Conservation (phyloP, 73 alveolate species). For the Paraurostyla sp. region DNA sequence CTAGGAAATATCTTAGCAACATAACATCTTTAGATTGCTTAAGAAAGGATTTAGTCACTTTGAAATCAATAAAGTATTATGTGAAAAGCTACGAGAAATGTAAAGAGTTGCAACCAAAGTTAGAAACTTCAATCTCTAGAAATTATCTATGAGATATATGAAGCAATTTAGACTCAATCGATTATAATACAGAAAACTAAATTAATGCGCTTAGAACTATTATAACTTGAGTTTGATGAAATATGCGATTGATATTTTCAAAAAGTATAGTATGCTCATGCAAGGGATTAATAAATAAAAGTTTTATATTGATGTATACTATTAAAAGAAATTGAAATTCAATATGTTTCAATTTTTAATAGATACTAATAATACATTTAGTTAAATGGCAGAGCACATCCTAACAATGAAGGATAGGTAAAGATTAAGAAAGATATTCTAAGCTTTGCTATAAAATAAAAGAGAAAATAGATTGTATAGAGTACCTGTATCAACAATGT, state of each 20-base stretch:
- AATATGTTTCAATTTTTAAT: neutral
- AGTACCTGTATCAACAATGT: neutral
- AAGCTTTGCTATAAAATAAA: neutral
- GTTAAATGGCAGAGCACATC: neutral
- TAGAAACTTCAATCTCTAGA: neutral
- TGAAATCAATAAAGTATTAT: neutral
- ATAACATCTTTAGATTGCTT: neutral
- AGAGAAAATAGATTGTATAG: neutral
- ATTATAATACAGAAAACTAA: neutral
- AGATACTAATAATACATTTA: neutral
- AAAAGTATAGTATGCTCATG: neutral
- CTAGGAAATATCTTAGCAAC: neutral
- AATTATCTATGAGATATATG: neutral
- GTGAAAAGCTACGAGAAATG: neutral
- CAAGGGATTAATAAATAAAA: neutral
- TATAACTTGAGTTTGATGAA: neutral
- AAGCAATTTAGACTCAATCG: neutral
- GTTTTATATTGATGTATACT: conserved; percentile 9
- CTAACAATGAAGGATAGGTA: neutral
- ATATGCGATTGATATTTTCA: neutral
- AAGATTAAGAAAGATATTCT: neutral
- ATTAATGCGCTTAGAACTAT: conserved; percentile 7
- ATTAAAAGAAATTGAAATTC: conserved; percentile 1
- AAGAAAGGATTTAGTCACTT: neutral
- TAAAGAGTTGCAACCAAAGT: neutral